phyloP scores from a whole-genome alignment of 352 stramenopile species.

The Pythium oligandrum region DNA sequence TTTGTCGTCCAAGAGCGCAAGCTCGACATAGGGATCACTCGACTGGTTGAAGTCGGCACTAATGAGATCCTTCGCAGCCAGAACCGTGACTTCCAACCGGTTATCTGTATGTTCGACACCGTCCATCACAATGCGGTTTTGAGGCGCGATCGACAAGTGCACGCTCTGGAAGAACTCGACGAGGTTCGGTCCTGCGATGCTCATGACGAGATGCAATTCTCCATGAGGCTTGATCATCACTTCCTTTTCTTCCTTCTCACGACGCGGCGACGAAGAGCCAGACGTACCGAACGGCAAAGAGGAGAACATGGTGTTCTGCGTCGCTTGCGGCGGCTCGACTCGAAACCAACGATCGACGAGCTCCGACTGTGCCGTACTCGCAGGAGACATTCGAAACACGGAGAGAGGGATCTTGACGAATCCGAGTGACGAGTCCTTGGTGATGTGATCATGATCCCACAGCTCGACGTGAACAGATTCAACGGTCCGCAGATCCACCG shows the following conservation, averaged over 20 bases:
- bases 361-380: slow-evolving; percentile 50
- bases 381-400: slow-evolving; percentile 59
- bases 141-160: slow-evolving; percentile 26
- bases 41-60: slow-evolving; percentile 56
- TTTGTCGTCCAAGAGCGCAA: slow-evolving; percentile 51
- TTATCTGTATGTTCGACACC: slow-evolving; percentile 62
- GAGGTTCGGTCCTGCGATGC: slow-evolving; percentile 50
- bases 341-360: slow-evolving; percentile 64
- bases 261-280: slow-evolving; percentile 20
- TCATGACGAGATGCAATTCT: slow-evolving; percentile 67
- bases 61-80: slow-evolving; percentile 47
- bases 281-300: slow-evolving; percentile 8
- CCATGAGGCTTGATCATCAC: slow-evolving; percentile 39
- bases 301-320: neutral
- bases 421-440: slow-evolving; percentile 45
- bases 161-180: slow-evolving; percentile 58
- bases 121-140: slow-evolving; percentile 38
- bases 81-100: slow-evolving; percentile 55
- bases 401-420: slow-evolving; percentile 53
- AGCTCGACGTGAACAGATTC: slow-evolving; percentile 62
- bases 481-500: slow-evolving; percentile 44
- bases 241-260: slow-evolving; percentile 31
- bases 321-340: slow-evolving; percentile 36
- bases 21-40: slow-evolving; percentile 58
- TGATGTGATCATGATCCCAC: slow-evolving; percentile 53